Percentiles rank a stretch among this genome's conserved stretches.
phyloP scores from a whole-genome alignment of 495 filamentous ascomycete species.

The Penicillium salamii region DNA sequence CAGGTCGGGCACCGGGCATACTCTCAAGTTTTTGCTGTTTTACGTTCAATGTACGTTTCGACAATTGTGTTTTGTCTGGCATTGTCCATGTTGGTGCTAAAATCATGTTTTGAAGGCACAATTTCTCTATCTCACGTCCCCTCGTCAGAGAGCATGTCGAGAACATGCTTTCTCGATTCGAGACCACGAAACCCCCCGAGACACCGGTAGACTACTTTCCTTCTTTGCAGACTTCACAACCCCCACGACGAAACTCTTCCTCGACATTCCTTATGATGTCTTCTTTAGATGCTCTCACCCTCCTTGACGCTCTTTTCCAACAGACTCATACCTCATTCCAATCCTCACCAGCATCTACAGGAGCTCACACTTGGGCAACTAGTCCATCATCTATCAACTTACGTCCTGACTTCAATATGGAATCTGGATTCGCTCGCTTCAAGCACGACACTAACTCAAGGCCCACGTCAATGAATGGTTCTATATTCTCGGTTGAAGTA shows the following conservation, averaged over 20 bases:
- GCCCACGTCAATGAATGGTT: slow-evolving; percentile 18
- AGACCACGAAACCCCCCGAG: slow-evolving; percentile 2
- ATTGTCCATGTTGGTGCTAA: slow-evolving; percentile 8
- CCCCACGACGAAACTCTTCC: slow-evolving; percentile 18
- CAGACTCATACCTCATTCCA: slow-evolving; percentile 22
- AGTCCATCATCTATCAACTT: slow-evolving; percentile 2
- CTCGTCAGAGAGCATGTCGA: slow-evolving; percentile 72
- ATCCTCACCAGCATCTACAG: slow-evolving; percentile 21
- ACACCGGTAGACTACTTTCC: background rate
- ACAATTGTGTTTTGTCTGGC: background rate
- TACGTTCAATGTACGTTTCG: slow-evolving; percentile 46
- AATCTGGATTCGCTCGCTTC: slow-evolving; percentile 32
- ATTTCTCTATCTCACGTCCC: slow-evolving; percentile 43
- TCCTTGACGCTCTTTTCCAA: slow-evolving; percentile 45
- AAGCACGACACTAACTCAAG: slow-evolving; percentile 13
- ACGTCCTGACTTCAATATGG: slow-evolving; percentile 14
- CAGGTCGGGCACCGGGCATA: slow-evolving; percentile 76
- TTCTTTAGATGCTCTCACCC: slow-evolving; percentile 34
- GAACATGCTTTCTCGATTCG: slow-evolving; percentile 67
- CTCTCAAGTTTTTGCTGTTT: slow-evolving; percentile 58
- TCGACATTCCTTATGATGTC: slow-evolving; percentile 42
- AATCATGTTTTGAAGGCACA: slow-evolving; percentile 23
- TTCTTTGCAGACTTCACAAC: background rate
- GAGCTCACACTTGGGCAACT: slow-evolving; percentile 13
- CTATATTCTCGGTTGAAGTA: slow-evolving; percentile 29